A percentile compares a stretch with the other conserved stretches of the same genome.
phyloP scores from a whole-genome alignment of 2,329 filamentous ascomycete species.

The Exophiala calicioides region DNA sequence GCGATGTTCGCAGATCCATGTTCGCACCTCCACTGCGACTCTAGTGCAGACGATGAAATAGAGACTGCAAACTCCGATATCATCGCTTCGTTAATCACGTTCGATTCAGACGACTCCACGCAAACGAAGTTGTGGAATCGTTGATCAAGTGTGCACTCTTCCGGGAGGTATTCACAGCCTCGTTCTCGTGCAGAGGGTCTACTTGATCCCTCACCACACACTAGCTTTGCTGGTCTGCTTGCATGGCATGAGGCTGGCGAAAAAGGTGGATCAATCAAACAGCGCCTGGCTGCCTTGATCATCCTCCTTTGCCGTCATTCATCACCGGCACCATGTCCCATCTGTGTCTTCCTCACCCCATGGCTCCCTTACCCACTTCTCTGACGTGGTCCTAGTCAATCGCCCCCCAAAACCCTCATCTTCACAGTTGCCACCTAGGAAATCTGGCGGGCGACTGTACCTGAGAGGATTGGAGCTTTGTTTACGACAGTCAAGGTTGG shows the following conservation, averaged over 20 bases:
- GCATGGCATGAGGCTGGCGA: too few species aligned
- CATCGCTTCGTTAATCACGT: too few species aligned
- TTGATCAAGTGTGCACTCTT: too few species aligned
- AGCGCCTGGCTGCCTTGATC: constrained; percentile 56
- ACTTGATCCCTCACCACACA: too few species aligned
- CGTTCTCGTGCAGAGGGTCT: too few species aligned
- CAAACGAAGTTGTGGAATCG: too few species aligned
- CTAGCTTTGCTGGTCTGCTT: not conserved
- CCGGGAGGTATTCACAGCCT: too few species aligned
- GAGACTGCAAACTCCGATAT: too few species aligned
- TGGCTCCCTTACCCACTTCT: constrained; percentile 54
- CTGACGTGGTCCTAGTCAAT: constrained; percentile 42
- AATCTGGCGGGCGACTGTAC: constrained; percentile 70
- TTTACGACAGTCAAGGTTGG: constrained; percentile 68
- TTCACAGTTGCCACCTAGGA: constrained; percentile 58
- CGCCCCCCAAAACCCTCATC: constrained; percentile 45
- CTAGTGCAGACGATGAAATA: too few species aligned
- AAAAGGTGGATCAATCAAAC: constrained; percentile 49
- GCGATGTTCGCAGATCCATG: too few species aligned
- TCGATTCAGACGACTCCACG: too few species aligned
- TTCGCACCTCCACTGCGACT: too few species aligned
- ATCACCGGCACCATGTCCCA: constrained; percentile 52
- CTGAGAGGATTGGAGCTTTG: constrained; percentile 71
- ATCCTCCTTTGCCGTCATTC: constrained; percentile 52
- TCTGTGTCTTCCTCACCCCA: constrained; percentile 54